Percentiles rank a stretch among this genome's conserved stretches.
Conservation (phyloP, 768 basidiomycete species). For the Collybia sordida region DNA sequence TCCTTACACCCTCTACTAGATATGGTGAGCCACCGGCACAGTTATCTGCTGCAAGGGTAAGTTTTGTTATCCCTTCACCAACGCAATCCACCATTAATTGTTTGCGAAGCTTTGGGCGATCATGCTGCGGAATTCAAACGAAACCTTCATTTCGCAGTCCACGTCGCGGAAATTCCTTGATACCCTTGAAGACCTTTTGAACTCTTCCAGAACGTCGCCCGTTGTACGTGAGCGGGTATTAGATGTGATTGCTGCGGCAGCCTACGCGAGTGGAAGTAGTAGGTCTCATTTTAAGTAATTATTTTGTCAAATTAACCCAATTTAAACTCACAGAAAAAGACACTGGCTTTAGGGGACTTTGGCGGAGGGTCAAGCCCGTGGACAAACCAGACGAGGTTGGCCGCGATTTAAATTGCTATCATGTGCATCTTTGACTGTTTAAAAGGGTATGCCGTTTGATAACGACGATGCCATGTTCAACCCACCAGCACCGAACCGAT, state of each 20-base stretch:
- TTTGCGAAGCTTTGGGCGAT: constrained; percentile 77
- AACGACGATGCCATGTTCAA: constrained; percentile 79
- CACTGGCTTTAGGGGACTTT: constrained; percentile 63
- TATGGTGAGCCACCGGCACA: constrained; percentile 77
- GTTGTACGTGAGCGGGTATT: constrained; percentile 80
- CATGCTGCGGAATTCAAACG: constrained; percentile 80
- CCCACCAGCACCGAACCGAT: constrained; percentile 49
- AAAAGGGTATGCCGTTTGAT: constrained; percentile 74
- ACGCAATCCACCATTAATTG: constrained; percentile 1
- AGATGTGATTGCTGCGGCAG: constrained; percentile 81
- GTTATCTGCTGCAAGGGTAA: constrained; percentile 71
- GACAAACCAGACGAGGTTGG: constrained; percentile 81
- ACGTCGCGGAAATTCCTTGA: constrained; percentile 78
- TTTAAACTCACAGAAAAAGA: constrained; percentile 29
- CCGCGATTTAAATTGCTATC: not conserved
- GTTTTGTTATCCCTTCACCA: constrained; percentile 19
- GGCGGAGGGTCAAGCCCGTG: constrained; percentile 76
- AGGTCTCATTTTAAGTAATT: constrained; percentile 15
- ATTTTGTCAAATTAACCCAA: not conserved
- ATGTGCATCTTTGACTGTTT: not conserved
- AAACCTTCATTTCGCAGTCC: constrained; percentile 68
- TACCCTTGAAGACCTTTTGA: constrained; percentile 72
- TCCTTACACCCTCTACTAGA: constrained; percentile 29
- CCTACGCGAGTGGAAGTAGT: constrained; percentile 60
- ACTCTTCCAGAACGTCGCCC: constrained; percentile 62